Conservation (phyloP, 495 filamentous ascomycete genomes). For the Aspergillus carlsbadensis region DNA sequence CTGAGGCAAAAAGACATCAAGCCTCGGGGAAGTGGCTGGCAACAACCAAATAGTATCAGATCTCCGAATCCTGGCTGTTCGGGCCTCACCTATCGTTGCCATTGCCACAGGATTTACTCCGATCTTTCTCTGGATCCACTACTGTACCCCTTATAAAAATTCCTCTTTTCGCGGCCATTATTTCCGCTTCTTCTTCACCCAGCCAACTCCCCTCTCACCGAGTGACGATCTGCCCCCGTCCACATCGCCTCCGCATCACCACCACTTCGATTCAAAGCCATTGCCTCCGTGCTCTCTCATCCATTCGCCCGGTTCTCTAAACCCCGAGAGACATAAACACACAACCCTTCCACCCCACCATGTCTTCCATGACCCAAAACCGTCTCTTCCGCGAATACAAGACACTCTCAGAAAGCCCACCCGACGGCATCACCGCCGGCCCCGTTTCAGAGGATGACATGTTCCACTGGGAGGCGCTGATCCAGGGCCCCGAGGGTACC, state of each 20-base stretch:
- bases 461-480: constrained; percentile 94
- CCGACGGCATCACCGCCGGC: constrained; percentile 93
- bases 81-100: neutral
- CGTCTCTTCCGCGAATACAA: constrained; percentile 98
- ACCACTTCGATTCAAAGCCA: neutral
- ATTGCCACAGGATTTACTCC: neutral
- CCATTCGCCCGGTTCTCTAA: neutral
- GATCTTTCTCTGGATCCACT: neutral
- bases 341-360: constrained; percentile 6
- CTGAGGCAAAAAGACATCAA: too few relatives aligned
- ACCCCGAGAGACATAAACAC: neutral
- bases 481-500: constrained; percentile 91
- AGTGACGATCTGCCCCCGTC: neutral
- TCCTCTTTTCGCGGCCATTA: neutral
- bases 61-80: neutral
- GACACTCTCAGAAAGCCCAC: constrained; percentile 75
- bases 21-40: neutral
- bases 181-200: neutral
- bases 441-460: constrained; percentile 94
- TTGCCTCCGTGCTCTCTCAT: neutral
- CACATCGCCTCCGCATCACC: neutral
- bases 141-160: neutral
- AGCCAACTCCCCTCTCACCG: neutral
- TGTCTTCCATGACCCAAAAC: constrained; percentile 68
- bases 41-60: neutral